Percentiles rank a stretch among this genome's conserved stretches.
Conservation (phyloP, 176 grass and related monocot genomes). For the Pontederia crassipes region DNA sequence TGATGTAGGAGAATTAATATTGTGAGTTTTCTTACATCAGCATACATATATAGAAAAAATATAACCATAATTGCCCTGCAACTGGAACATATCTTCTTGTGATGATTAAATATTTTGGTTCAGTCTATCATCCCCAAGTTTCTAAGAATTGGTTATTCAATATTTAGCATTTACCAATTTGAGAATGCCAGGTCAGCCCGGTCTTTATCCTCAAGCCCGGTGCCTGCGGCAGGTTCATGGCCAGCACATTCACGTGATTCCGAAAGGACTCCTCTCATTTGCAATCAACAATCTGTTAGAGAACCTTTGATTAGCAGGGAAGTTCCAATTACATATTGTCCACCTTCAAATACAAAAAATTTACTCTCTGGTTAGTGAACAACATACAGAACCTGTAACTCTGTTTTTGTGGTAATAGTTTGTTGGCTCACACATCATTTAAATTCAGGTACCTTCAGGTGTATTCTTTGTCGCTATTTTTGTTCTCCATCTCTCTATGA, state of each 20-base stretch:
- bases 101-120: too few species aligned
- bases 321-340: slow-evolving; percentile 31
- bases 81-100: too few species aligned
- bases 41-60: too few species aligned
- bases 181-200: slow-evolving; percentile 59
- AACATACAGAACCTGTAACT: not conserved
- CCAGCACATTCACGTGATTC: slow-evolving; percentile 19
- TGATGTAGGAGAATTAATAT: too few species aligned
- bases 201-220: slow-evolving; percentile 73
- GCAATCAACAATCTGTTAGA: slow-evolving; percentile 13
- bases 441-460: slow-evolving; percentile 62
- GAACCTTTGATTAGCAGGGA: slow-evolving; percentile 28
- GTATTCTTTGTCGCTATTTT: slow-evolving; percentile 38
- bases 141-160: not conserved
- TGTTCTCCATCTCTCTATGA: slow-evolving; percentile 38
- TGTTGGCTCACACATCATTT: not conserved
- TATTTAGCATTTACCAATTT: too few species aligned
- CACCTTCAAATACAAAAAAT: slow-evolving; percentile 45
- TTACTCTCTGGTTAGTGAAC: slow-evolving; percentile 53
- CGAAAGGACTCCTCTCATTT: slow-evolving; percentile 24
- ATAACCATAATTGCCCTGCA: too few species aligned
- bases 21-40: too few species aligned
- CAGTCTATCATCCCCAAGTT: too few species aligned
- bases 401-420: slow-evolving; percentile 11
- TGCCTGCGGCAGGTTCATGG: slow-evolving; percentile 56